Percentiles rank a stretch among this genome's conserved stretches.
phyloP scores from a whole-genome alignment of 345 rosid genomes.

The Acer saccharum region DNA sequence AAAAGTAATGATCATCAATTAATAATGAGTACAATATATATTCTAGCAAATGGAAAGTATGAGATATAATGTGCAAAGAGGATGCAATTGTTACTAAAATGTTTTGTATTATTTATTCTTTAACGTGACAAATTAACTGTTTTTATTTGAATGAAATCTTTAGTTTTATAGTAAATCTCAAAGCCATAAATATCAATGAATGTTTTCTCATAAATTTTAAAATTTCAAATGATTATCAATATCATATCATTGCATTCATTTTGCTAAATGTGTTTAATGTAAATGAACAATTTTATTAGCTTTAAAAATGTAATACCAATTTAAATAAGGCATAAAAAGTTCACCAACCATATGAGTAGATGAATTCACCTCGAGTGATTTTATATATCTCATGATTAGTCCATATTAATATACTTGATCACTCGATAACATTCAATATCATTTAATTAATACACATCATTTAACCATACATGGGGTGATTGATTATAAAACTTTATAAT shows the following conservation, averaged over 20 bases:
- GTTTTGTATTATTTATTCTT: not conserved
- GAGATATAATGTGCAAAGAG: not conserved
- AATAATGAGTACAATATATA: too few relatives aligned
- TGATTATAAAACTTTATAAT: not conserved
- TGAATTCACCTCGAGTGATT: not conserved
- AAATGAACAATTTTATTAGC: not conserved
- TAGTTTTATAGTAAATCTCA: too few relatives aligned
- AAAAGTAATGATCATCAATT: too few relatives aligned
- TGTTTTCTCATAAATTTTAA: not conserved
- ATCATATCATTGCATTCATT: not conserved
- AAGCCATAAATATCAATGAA: not conserved
- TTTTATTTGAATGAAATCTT: too few relatives aligned
- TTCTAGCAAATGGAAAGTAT: not conserved
- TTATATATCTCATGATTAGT: not conserved
- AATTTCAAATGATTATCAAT: not conserved
- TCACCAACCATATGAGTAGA: not conserved
- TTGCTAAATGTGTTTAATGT: not conserved
- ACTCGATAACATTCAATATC: not conserved
- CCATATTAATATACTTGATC: not conserved
- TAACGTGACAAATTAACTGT: not conserved
- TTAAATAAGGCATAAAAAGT: not conserved
- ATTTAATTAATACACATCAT: not conserved
- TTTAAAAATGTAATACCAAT: not conserved
- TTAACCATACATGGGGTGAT: not conserved
- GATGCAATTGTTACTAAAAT: not conserved